phyloP scores from a whole-genome alignment of 345 rosid species.

The Orychophragmus violaceus region DNA sequence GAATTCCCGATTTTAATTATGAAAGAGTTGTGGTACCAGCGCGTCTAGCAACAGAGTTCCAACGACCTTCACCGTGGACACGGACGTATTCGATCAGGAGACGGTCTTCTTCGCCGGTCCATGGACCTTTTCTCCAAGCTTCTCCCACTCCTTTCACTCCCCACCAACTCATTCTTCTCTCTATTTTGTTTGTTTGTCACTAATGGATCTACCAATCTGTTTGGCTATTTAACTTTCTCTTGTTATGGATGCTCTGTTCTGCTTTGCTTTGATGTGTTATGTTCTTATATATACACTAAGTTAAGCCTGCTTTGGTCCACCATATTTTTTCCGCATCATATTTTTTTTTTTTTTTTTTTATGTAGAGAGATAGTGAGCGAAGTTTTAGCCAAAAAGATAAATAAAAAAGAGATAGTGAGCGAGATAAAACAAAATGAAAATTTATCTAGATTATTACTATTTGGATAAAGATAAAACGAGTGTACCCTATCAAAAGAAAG shows the following conservation, averaged over 20 bases:
- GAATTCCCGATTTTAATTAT: no score
- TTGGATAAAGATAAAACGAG: no score
- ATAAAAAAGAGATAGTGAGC: neutral
- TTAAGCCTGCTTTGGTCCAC: neutral
- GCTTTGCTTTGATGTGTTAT: conserved; percentile 6
- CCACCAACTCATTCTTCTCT: conserved; percentile 42
- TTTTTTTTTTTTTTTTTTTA: conserved; percentile 16
- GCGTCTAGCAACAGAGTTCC: conserved; percentile 86
- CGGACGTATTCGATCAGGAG: conserved; percentile 60
- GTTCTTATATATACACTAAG: conserved; percentile 36
- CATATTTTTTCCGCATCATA: conserved; percentile 21
- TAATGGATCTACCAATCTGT: neutral
- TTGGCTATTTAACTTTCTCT: neutral
- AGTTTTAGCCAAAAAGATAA: no score
- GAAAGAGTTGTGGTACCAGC: conserved; percentile 35
- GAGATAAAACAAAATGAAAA: conserved; percentile 10
- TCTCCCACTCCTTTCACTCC: conserved; percentile 39
- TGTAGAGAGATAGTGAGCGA: no score
- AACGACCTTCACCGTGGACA: conserved; percentile 75
- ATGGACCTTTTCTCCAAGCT: conserved; percentile 85
- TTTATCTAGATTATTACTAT: neutral
- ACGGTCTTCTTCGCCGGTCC: conserved; percentile 81
- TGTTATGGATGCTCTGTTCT: conserved; percentile 16
- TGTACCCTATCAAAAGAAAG: neutral
- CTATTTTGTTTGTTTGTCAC: neutral